These are phyloP conservation scores for Ceratobasidium sp. DNA, from an alignment of 1,284 basidiomycete species.

Conservation along the genomic window DNA sequence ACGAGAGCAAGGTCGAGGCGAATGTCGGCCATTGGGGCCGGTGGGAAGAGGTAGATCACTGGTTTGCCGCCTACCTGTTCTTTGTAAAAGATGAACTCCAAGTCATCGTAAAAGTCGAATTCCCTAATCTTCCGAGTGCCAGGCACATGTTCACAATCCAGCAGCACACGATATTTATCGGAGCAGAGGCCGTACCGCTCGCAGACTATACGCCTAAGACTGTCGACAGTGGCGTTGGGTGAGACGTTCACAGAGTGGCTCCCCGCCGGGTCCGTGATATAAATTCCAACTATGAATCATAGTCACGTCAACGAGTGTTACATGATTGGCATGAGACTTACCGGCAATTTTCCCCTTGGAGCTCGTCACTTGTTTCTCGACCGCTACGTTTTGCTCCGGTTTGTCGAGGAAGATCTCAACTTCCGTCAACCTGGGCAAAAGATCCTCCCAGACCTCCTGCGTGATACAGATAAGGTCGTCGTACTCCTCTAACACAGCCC, in stretches of 20 bases:
- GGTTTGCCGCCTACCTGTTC: conserved; percentile 45
- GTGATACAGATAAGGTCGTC: neutral
- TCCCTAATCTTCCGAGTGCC: neutral
- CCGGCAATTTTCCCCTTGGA: too few species aligned
- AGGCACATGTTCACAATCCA: too few species aligned
- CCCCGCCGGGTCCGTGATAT: too few species aligned
- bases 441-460: neutral
- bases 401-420: neutral
- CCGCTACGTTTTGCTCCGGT: too few species aligned
- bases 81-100: neutral
- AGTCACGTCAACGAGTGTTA: too few species aligned
- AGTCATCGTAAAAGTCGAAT: neutral
- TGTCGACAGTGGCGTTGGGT: too few species aligned
- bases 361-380: neutral
- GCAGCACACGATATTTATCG: too few species aligned
- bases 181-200: too few species aligned
- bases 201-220: too few species aligned
- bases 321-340: too few species aligned
- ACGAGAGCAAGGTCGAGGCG: conserved; percentile 50
- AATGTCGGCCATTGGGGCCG: conserved; percentile 23
- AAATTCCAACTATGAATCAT: too few species aligned
- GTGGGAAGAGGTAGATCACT: conserved; percentile 50
- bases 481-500: neutral
- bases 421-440: neutral
- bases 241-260: too few species aligned